phyloP scores from a whole-genome alignment of 148 eudicot genomes.

The Suaeda aralocaspica region DNA sequence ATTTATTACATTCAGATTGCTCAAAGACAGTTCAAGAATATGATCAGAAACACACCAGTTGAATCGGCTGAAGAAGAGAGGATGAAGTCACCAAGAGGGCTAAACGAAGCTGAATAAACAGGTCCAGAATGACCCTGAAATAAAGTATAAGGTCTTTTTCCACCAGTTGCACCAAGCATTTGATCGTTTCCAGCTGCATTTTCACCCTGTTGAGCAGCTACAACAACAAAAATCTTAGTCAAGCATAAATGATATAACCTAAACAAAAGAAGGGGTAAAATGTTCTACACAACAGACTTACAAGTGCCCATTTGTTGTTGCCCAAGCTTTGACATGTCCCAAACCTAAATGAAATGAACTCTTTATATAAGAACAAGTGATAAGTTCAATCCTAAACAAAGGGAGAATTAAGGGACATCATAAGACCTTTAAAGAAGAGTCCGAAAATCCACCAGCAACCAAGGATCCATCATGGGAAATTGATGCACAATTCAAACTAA shows the following conservation, averaged over 20 bases:
- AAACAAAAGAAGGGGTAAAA: constrained; percentile 5
- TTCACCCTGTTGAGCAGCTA: constrained; percentile 61
- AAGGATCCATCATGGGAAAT: constrained; percentile 95
- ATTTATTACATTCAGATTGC: background rate
- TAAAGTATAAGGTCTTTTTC: constrained; percentile 70
- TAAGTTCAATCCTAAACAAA: background rate
- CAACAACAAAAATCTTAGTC: constrained; percentile 2
- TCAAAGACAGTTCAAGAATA: constrained; percentile 7
- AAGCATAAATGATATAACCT: constrained; percentile 9
- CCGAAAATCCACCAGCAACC: constrained; percentile 99
- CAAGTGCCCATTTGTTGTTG: constrained; percentile 63
- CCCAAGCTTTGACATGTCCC: constrained; percentile 98
- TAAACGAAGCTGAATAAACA: constrained; percentile 80
- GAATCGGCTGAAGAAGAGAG: constrained; percentile 97
- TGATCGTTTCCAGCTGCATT: constrained; percentile 47
- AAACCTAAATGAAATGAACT: constrained; percentile 47
- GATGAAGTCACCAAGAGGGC: constrained; percentile 87
- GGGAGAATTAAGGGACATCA: background rate
- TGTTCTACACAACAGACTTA: constrained; percentile 31
- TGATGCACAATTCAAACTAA: constrained; percentile 82
- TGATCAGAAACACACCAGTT: constrained; percentile 52
- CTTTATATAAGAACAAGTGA: background rate
- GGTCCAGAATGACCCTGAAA: constrained; percentile 97
- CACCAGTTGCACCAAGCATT: constrained; percentile 39
- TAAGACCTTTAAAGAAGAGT: constrained; percentile 83